Evolutionary conservation across 371 early-diverging fungal genomes (phyloP), one percentile per base, ranked within the genome.

Genomic region (Mucor saturninus): DNA sequence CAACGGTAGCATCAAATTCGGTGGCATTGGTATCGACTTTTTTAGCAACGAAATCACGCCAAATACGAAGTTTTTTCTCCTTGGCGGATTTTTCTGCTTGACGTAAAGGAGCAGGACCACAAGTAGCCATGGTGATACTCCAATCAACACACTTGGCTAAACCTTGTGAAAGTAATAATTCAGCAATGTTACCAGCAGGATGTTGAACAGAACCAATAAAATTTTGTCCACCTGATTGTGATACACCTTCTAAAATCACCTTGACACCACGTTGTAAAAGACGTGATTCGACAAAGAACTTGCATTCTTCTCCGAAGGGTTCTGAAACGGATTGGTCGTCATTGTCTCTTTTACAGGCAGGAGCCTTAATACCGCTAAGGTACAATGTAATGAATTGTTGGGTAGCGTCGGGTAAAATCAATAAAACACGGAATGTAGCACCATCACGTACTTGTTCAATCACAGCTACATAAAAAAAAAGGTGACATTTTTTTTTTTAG

Each of bases 401-500:
- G 3, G 74, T 65, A 30, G 69, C 63, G 46, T 84, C 78, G 7
- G 92, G 91, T 28, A 91, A 68, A 32, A 86, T 77, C 50, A 96
- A 68, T 38, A 85, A 77, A 5, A 94, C 87, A 15, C 96, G 92
- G 65, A 89, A 85, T 8, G 93, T 94, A 9, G 93, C 86, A n/a
- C 89, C 98, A 74, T 96, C 96, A 54, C 95, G 93, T 11, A 96
- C 92, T 73, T 92, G 95, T 73, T 98, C 97, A 68, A 98, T 83
- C 21, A 95, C 86, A 37, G 91, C 98, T 83, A 49, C 21, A 57
- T 31, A 32, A 15, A 31, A 49, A 32, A 37, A 31, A 9, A 43
- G 49, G 46, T 49, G 38, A 15, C 35, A 45, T 14, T 13, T 3
- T 38, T 30, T 40, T 28, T 31, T 26, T 39, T 9, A 29, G 4